Evolutionary conservation across 2,329 filamentous ascomycete genomes (phyloP).

Genomic region (Xylariaceae sp.): DNA sequence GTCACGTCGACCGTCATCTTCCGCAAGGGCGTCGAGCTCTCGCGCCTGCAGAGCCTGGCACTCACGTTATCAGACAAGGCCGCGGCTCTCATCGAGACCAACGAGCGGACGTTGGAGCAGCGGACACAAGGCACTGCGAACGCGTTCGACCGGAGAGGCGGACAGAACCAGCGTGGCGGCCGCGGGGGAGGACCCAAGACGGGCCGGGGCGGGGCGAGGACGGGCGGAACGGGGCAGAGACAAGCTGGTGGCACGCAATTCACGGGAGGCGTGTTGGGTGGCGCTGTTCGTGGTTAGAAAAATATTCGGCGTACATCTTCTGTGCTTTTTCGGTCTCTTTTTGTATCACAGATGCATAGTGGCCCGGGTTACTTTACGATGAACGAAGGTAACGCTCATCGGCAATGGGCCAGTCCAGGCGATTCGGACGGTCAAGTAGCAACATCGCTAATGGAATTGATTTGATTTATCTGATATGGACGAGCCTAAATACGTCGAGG

Average conservation of each 20-base stretch:
- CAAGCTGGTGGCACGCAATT: slow-evolving; percentile 72
- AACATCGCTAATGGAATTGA: slow-evolving; percentile 22
- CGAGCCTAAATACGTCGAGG: no score
- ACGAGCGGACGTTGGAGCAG: slow-evolving; percentile 95
- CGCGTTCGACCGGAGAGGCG: slow-evolving; percentile 89
- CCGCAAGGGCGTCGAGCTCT: slow-evolving; percentile 98
- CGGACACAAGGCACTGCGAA: slow-evolving; percentile 93
- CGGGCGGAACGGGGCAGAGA: slow-evolving; percentile 60
- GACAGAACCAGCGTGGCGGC: slow-evolving; percentile 60
- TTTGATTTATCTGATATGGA: no score
- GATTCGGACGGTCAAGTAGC: slow-evolving; percentile 18
- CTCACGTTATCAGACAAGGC: slow-evolving; percentile 95
- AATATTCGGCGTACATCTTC: slow-evolving; percentile 16
- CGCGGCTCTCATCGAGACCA: slow-evolving; percentile 89
- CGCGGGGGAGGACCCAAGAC: slow-evolving; percentile 52
- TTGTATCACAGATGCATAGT: slow-evolving; percentile 26
- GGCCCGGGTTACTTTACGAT: slow-evolving; percentile 23
- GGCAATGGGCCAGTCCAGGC: slow-evolving; percentile 20
- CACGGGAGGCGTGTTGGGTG: slow-evolving; percentile 73
- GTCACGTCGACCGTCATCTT: slow-evolving; percentile 97
- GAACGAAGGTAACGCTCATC: slow-evolving; percentile 16
- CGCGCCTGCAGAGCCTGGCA: slow-evolving; percentile 88
- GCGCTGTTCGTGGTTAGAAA: slow-evolving; percentile 54
- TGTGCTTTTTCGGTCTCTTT: slow-evolving; percentile 23
- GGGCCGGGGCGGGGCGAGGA: slow-evolving; percentile 30